Evolutionary conservation across 371 early-diverging fungal genomes (phyloP).

Genomic region (Mucor irregularis): DNA sequence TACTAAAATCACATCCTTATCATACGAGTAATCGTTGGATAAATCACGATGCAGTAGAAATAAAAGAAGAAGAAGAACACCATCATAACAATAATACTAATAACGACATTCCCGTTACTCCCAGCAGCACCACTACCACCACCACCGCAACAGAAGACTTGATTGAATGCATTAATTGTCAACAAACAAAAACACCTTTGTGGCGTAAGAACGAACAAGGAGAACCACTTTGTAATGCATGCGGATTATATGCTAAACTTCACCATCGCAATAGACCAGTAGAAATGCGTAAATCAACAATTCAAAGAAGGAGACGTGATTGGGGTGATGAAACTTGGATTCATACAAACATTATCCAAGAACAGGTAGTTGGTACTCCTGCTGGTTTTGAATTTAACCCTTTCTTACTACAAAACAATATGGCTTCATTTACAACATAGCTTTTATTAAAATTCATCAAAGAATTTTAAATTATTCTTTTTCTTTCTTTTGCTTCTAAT

Average conservation of each 20-base stretch:
- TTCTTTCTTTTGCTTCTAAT: too few species aligned
- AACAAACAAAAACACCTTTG: slow-evolving; percentile 83
- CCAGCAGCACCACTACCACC: background rate
- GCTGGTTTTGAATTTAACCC: too few species aligned
- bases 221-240: slow-evolving; percentile 89
- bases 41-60: too few species aligned
- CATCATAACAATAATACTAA: too few species aligned
- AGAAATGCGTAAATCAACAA: slow-evolving; percentile 65
- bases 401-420: too few species aligned
- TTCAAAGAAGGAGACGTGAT: slow-evolving; percentile 65
- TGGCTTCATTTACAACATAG: too few species aligned
- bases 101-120: background rate
- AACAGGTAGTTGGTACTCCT: background rate
- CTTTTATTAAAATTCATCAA: too few species aligned
- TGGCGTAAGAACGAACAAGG: slow-evolving; percentile 85
- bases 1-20: slow-evolving; percentile 15
- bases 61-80: too few species aligned
- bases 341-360: too few species aligned
- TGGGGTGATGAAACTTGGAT: slow-evolving; percentile 47
- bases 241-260: slow-evolving; percentile 85
- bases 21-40: too few species aligned
- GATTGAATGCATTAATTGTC: slow-evolving; percentile 74
- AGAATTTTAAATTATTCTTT: too few species aligned
- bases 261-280: slow-evolving; percentile 70
- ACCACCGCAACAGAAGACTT: slow-evolving; percentile 1